Evolutionary conservation across 768 basidiomycete species (phyloP), one percentile per base, ranked within the genome.

Genomic region (Asterophora parasitica): DNA sequence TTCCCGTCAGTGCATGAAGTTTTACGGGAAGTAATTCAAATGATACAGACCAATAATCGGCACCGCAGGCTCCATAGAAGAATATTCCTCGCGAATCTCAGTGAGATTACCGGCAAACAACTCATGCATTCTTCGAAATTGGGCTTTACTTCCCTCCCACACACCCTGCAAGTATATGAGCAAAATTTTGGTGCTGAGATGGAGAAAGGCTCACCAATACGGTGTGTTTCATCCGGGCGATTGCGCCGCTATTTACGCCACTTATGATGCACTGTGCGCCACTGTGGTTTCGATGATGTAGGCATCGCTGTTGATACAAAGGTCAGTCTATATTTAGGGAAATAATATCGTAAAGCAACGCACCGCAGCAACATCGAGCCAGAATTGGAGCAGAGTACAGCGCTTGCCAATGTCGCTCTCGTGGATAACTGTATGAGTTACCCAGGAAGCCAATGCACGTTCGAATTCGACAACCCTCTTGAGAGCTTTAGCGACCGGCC

Each of bases 321-420:
- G 26, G 31, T 17, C 23, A 23, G 6, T 6, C 9, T 32, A 31
- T 40, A 19, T 16, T n/a, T 32, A 1, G 31, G 15, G 10, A 40
- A 17, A 36, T n/a, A n/a, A 39, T 15, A 42, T 39, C 31, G n/a
- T 7, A 16, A 31, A 11, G 5, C 46, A 10, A 55, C 66, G 48
- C 49, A 79, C 77, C 10, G 53, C 62, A 16, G 77, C 72, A 38
- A 77, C 51, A 44, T 76, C 72, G 19, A 77, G 39, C 68, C 77
- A 76, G 50, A 77, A 71, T 35, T 64, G 65, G 0, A 74, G 54
- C 16, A 71, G 49, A 2, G 47, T 27, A 19, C 56, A 61, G 10
- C 71, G 65, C n/a, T 58, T 42, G 32, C 48, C 39, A 7, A 52
- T 43, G 1, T 50, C 43, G 12, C 32, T 13, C 5, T 52, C 50